A percentile compares a stretch with the other conserved stretches of the same genome.
Evolutionary conservation across 345 rosid genomes (phyloP).

Genomic region (Lenwebbia sp.): DNA sequence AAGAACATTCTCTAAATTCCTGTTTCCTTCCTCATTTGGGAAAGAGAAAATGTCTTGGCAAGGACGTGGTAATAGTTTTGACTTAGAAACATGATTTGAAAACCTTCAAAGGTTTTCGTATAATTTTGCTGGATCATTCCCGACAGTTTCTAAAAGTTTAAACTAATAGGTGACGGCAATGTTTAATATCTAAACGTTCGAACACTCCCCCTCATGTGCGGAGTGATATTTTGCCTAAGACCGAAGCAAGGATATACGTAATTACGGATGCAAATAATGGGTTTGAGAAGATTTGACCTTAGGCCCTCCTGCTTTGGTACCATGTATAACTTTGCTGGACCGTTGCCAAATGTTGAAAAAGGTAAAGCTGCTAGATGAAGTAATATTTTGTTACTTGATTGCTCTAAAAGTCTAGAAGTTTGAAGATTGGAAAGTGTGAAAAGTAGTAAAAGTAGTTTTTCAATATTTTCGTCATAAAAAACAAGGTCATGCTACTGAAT

Average conservation of each 20-base stretch:
- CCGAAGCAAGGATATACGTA: neutral
- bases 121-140: neutral
- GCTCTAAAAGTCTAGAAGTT: neutral
- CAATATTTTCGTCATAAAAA: neutral
- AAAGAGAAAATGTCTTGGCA: neutral
- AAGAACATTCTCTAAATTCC: neutral
- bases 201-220: neutral
- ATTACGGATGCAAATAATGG: neutral
- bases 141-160: neutral
- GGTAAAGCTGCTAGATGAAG: neutral
- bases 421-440: neutral
- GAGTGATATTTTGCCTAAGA: neutral
- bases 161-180: neutral
- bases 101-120: neutral
- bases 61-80: neutral
- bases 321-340: neutral
- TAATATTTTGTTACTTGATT: too few species aligned
- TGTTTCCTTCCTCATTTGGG: neutral
- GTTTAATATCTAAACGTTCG: neutral
- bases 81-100: neutral
- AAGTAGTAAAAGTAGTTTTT: neutral
- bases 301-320: neutral
- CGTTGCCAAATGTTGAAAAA: neutral
- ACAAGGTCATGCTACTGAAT: neutral
- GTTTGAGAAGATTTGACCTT: neutral